These are phyloP conservation scores for Coprinopsis marcescibilis DNA, from an alignment of 768 basidiomycete species.

Conservation along the genomic window DNA sequence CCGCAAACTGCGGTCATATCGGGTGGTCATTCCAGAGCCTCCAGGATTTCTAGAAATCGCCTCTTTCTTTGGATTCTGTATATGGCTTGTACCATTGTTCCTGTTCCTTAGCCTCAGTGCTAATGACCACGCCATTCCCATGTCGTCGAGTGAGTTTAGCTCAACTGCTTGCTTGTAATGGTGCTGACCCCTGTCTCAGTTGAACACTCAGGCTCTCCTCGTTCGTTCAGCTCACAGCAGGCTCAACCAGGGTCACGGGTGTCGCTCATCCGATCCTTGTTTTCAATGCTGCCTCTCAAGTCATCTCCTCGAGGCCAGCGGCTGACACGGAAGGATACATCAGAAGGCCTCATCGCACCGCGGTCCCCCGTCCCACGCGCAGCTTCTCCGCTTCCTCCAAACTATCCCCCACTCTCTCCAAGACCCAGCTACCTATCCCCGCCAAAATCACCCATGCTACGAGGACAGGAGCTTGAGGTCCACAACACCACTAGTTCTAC, in stretches of 20 bases:
- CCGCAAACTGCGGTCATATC: conserved; percentile 46
- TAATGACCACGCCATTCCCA: conserved; percentile 92
- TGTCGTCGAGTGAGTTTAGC: conserved; percentile 42
- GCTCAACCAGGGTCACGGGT: conserved; percentile 27
- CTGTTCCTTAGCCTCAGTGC: conserved; percentile 94
- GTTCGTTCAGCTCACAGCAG: conserved; percentile 20
- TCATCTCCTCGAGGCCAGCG: conserved; percentile 31
- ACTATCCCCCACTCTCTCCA: conserved; percentile 33
- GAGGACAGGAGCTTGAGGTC: conserved; percentile 29
- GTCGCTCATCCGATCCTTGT: conserved; percentile 65
- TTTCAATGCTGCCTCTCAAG: conserved; percentile 42
- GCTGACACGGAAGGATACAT: conserved; percentile 43
- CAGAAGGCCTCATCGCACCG: conserved; percentile 70
- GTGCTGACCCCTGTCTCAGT: conserved; percentile 17
- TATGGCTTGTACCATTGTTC: conserved; percentile 90
- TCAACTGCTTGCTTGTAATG: conserved; percentile 1
- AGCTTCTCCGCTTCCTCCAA: conserved; percentile 24
- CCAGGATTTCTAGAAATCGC: conserved; percentile 69
- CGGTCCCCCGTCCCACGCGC: conserved; percentile 37
- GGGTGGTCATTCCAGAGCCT: conserved; percentile 27
- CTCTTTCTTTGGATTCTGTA: conserved; percentile 78
- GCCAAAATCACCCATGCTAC: conserved; percentile 33
- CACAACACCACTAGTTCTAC: conserved; percentile 21
- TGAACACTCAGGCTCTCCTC: conserved; percentile 35
- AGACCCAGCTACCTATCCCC: conserved; percentile 21